These are phyloP conservation scores for Pseudofabraea citricarpa DNA, from an alignment of 2,329 filamentous ascomycete species.

Conservation along the genomic window DNA sequence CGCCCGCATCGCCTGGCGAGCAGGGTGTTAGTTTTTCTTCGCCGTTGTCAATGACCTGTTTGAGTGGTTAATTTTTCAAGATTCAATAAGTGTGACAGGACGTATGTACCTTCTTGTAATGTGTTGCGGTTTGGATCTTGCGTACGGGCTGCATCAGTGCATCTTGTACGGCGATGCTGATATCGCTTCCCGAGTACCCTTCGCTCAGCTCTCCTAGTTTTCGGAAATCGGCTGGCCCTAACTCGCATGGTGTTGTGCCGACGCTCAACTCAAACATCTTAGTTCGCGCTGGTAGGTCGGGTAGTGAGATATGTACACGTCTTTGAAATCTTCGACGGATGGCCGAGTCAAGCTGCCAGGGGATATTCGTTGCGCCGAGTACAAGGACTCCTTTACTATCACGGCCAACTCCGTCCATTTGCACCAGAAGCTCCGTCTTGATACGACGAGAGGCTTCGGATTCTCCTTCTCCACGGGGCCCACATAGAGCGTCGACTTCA, in stretches of 20 bases:
- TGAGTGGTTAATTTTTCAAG: slow-evolving; percentile 3
- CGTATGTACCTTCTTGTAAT: slow-evolving; percentile 78
- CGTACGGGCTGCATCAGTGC: slow-evolving; percentile 96
- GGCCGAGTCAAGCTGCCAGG: slow-evolving; percentile 95
- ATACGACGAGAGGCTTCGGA: slow-evolving; percentile 96
- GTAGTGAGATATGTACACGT: slow-evolving; percentile 90
- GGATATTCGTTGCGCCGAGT: slow-evolving; percentile 94
- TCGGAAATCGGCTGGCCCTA: slow-evolving; percentile 73
- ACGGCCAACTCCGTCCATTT: slow-evolving; percentile 98
- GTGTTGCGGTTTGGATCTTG: slow-evolving; percentile 94
- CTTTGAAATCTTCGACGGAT: slow-evolving; percentile 95
- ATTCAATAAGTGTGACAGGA: background rate
- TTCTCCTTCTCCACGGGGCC: slow-evolving; percentile 88
- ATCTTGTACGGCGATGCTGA: slow-evolving; percentile 90
- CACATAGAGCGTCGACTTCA: slow-evolving; percentile 94
- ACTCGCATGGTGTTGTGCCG: slow-evolving; percentile 84
- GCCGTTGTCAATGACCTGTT: slow-evolving; percentile 65
- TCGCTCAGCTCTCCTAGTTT: slow-evolving; percentile 78
- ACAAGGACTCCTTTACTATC: slow-evolving; percentile 93
- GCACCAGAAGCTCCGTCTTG: slow-evolving; percentile 96
- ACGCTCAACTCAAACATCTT: slow-evolving; percentile 81
- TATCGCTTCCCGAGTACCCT: slow-evolving; percentile 95
- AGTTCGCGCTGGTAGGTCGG: slow-evolving; percentile 80
- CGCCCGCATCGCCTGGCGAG: slow-evolving; percentile 82
- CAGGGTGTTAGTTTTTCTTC: slow-evolving; percentile 76